Evolutionary conservation across 2,329 filamentous ascomycete genomes (phyloP).

Genomic region (Microsporum canis): DNA sequence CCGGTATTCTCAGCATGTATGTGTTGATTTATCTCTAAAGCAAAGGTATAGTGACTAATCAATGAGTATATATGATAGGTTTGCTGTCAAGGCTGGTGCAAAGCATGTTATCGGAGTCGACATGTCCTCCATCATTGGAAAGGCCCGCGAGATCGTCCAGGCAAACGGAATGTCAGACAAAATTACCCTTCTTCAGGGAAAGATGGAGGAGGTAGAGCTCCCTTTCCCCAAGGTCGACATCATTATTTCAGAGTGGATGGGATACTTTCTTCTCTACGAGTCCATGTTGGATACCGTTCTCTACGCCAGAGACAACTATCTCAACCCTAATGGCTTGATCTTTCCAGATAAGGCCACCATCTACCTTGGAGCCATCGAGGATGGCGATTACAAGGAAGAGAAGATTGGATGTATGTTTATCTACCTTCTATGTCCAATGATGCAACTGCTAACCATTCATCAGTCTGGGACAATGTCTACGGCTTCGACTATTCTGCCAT

Average conservation of each 20-base stretch:
- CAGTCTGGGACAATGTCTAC: slow-evolving; percentile 99
- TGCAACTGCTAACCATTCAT: slow-evolving; percentile 9
- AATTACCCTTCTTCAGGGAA: slow-evolving; percentile 95
- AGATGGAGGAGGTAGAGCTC: slow-evolving; percentile 97
- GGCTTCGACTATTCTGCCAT: slow-evolving; percentile 94
- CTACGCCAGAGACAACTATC: slow-evolving; percentile 88
- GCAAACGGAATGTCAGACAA: slow-evolving; percentile 86
- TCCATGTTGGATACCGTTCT: slow-evolving; percentile 97
- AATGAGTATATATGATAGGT: slow-evolving; percentile 60
- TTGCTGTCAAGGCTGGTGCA: slow-evolving; percentile 87
- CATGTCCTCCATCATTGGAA: slow-evolving; percentile 99
- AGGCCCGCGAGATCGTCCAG: slow-evolving; percentile 89
- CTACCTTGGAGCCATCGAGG: slow-evolving; percentile 92
- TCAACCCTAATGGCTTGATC: slow-evolving; percentile 76
- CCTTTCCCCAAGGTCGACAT: slow-evolving; percentile 96
- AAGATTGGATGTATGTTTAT: slow-evolving; percentile 85
- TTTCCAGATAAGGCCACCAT: slow-evolving; percentile 99
- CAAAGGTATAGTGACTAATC: slow-evolving; percentile 12
- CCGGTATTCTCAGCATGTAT: slow-evolving; percentile 96
- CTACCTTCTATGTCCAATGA: background rate
- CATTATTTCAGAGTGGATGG: slow-evolving; percentile 99
- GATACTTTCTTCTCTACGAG: slow-evolving; percentile 97
- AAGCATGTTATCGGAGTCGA: slow-evolving; percentile 99
- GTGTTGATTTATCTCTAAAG: slow-evolving; percentile 23
- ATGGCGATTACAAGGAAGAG: slow-evolving; percentile 99